Percentiles rank a stretch among this genome's conserved stretches.
phyloP scores from a whole-genome alignment of 768 basidiomycete genomes.

The Russula emetica region DNA sequence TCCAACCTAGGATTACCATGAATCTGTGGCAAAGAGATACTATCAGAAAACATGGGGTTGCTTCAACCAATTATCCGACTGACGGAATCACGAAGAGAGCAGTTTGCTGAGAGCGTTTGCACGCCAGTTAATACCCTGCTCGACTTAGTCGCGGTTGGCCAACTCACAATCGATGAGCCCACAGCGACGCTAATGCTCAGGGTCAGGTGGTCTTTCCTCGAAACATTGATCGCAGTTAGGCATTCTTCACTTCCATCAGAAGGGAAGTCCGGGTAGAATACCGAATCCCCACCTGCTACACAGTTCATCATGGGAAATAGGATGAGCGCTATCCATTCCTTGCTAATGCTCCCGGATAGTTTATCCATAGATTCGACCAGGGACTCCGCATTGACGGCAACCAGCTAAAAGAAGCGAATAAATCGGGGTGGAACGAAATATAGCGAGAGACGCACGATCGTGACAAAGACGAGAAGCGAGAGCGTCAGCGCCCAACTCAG shows the following conservation, averaged over 20 bases:
- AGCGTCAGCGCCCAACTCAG: slow-evolving; percentile 26
- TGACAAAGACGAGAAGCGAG: slow-evolving; percentile 14
- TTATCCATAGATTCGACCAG: slow-evolving; percentile 84
- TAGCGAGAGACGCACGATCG: slow-evolving; percentile 19
- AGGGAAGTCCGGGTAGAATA: neutral
- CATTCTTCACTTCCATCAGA: slow-evolving; percentile 51
- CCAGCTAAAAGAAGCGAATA: slow-evolving; percentile 37
- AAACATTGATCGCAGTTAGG: slow-evolving; percentile 85
- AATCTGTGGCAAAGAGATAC: slow-evolving; percentile 41
- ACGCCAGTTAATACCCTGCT: slow-evolving; percentile 4
- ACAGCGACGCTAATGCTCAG: slow-evolving; percentile 83
- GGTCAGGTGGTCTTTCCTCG: slow-evolving; percentile 76
- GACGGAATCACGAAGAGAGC: slow-evolving; percentile 64
- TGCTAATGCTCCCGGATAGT: slow-evolving; percentile 63
- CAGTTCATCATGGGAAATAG: slow-evolving; percentile 81
- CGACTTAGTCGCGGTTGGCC: neutral
- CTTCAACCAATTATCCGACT: slow-evolving; percentile 28
- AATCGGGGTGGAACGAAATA: neutral
- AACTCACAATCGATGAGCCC: slow-evolving; percentile 66
- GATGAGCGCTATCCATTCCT: slow-evolving; percentile 88
- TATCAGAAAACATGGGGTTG: neutral
- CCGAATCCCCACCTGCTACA: slow-evolving; percentile 53
- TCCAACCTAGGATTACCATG: slow-evolving; percentile 78
- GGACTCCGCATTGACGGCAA: slow-evolving; percentile 61
- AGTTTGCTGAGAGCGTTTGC: slow-evolving; percentile 51